Evolutionary conservation across 208 protist genomes (phyloP), one percentile per base, ranked within the genome.

Genomic region (Trypanosoma lewisi): DNA sequence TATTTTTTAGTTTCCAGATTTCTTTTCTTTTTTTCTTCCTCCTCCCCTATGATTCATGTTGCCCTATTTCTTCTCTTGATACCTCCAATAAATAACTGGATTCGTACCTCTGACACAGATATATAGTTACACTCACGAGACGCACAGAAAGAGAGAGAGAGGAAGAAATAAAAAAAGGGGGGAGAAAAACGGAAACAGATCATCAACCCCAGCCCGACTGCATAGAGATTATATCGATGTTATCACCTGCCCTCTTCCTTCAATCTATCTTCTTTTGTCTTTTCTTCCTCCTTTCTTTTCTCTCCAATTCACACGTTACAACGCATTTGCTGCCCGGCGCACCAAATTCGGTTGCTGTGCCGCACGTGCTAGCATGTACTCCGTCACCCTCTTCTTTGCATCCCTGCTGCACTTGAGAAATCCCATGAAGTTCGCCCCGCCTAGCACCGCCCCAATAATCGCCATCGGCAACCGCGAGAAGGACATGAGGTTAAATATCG

Each of bases 401-500:
- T 95, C 89, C 5, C 83, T 70, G 23, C 82, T 75, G 64, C 90
- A 96, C 63, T 94, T 94, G 44, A 93, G 54, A 63, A 94, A 96
- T 34, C 90, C 87, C n/a, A 88, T 42, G 5, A 90, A 63, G 54
- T 96, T 96, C 16, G 80, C 47, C 1, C 77, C 78, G 27, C 73
- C 67, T 8, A 95, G 66, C 25, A 87, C 50, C 25, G 80, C 48
- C 12, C 85, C 89, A 23, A 87, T 28, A 1, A 93, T 2, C 6
- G 80, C 67, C 47, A 95, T 85, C 0, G 83, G 80, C n/a, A 92
- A 60, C 42, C 67, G 61, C n/a, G 77, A 68, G 31, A 84, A 54
- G 52, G 73, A 82, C 39, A 93, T 54, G 2, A 96, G 34, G 62
- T 87, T 93, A 25, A 96, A 66, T n/a, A 96, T n/a, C 30, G 69